Base-by-base conservation (phyloP, 202 grass and related monocot genomes). In the Dendrocalamus latiflorus region DNA sequence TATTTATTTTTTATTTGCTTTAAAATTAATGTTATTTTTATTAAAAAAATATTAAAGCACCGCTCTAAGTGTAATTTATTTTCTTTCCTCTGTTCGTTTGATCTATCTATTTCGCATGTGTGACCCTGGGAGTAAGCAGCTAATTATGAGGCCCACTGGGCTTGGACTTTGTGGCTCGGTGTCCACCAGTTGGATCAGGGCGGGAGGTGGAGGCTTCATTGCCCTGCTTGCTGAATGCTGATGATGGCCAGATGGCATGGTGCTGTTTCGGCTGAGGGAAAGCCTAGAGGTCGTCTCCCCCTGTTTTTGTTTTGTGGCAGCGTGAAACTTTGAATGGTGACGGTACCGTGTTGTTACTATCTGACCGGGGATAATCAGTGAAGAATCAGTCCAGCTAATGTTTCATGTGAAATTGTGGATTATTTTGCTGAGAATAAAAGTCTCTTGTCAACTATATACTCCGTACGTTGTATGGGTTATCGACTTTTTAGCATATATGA, bases 141-240 rank as follows among this genome's bases (percentile, higher is more conserved):
- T 83, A 79, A 90, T 90, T 69, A 86, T 83, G 51, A 83, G 80
- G 88, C 65, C 84, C 88, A 83, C 80, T 62, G 68, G 80, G 68
- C 73, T 86, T 87, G 80, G 88, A 90, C 79, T 70, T 64, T 83
- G 26, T 74, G 72, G 83, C 60, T 39, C 24, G 2, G 54, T 65
- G 77, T 70, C 44, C 55, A 57, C n/a, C 67, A 22, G 14, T 48
- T 76, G 77, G 68, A 57, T 68, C 60, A 54, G 42, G 24, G 24
- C n/a, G n/a, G n/a, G n/a, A 28, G 57, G 57, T 21, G 22, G 77
- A 33, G 64, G 16, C 36, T 56, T 25, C 77, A 37, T 42, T 47
- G 34, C 48, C 37, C 21, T 79, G 47, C 58, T 21, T 34, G 3
- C 25, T 13, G n/a, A n/a, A n/a, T 47, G 74, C 15, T 38, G 26